Evolutionary conservation across 2,329 filamentous ascomycete genomes (phyloP).

Genomic region (Colletotrichum noveboracense): DNA sequence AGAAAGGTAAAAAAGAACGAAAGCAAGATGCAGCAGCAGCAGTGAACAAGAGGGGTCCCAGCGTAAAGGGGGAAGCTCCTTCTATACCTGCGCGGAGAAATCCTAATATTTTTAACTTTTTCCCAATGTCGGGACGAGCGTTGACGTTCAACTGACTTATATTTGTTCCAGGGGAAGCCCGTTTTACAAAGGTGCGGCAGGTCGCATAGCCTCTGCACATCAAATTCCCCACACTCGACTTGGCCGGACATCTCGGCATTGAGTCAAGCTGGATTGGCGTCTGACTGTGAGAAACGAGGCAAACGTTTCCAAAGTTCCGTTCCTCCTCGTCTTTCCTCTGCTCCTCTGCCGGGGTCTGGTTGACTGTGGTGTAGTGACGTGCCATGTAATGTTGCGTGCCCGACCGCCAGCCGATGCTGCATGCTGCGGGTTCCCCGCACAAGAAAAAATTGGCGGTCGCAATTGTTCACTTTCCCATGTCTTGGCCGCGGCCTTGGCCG

Average conservation of each 20-base stretch:
- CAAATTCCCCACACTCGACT: background rate
- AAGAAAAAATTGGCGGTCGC: background rate
- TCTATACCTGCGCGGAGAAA: slow-evolving; percentile 2
- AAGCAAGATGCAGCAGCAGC: background rate
- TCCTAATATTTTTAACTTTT: slow-evolving; percentile 1
- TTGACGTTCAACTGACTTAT: slow-evolving; percentile 9
- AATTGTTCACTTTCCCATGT: slow-evolving; percentile 8
- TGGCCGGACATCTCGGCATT: slow-evolving; percentile 14
- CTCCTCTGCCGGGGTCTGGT: background rate
- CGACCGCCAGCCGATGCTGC: background rate
- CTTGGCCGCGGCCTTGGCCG: slow-evolving; percentile 1
- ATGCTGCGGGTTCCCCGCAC: background rate
- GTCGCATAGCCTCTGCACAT: slow-evolving; percentile 8
- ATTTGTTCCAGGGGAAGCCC: background rate
- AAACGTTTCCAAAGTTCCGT: slow-evolving; percentile 10
- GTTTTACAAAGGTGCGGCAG: background rate
- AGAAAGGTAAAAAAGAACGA: background rate
- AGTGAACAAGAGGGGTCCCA: slow-evolving; percentile 13
- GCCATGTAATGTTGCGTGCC: slow-evolving; percentile 14
- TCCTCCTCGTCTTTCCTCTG: background rate
- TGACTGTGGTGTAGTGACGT: background rate
- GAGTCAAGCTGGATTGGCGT: background rate
- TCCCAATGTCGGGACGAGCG: slow-evolving; percentile 8
- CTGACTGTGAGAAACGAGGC: background rate
- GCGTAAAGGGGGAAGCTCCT: background rate